Evolutionary conservation across 1,284 basidiomycete genomes (phyloP).

Genomic region (Cutaneotrichosporon sp.): DNA sequence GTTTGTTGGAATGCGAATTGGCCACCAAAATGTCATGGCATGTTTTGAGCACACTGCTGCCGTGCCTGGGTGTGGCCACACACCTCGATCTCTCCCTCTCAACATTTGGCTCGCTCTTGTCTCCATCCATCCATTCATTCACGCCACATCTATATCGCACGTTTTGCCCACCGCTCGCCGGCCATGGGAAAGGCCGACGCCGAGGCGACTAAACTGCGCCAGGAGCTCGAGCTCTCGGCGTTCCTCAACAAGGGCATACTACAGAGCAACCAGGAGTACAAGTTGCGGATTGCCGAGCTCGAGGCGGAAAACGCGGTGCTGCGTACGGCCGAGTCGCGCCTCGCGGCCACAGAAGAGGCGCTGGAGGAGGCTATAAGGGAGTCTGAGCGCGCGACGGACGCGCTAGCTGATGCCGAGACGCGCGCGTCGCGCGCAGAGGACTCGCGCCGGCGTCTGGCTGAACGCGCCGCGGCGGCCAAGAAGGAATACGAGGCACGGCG

Average conservation of each 20-base stretch:
- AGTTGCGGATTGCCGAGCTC: conserved; percentile 31
- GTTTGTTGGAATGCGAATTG: too few species aligned
- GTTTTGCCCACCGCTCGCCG: too few species aligned
- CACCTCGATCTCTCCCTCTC: background rate
- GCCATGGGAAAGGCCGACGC: background rate
- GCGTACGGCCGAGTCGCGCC: conserved; percentile 27
- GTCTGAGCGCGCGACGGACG: conserved; percentile 7
- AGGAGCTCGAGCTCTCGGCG: conserved; percentile 36
- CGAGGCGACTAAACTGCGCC: conserved; percentile 7
- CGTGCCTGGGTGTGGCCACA: background rate
- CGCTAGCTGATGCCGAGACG: conserved; percentile 7
- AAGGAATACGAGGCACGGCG: background rate
- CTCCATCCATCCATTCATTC: too few species aligned
- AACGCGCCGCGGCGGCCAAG: background rate
- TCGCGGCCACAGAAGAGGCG: conserved; percentile 32
- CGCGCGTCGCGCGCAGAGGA: conserved; percentile 3
- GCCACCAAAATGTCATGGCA: background rate
- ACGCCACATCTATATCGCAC: too few species aligned
- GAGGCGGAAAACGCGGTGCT: conserved; percentile 34
- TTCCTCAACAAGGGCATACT: conserved; percentile 43
- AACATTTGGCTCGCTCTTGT: too few species aligned
- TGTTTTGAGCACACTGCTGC: too few species aligned
- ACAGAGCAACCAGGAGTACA: conserved; percentile 33
- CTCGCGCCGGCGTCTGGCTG: conserved; percentile 1
- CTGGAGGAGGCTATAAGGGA: conserved; percentile 3